Conservation (phyloP, 2,329 filamentous ascomycete species). For the Talaromyces albobiverticillius region DNA sequence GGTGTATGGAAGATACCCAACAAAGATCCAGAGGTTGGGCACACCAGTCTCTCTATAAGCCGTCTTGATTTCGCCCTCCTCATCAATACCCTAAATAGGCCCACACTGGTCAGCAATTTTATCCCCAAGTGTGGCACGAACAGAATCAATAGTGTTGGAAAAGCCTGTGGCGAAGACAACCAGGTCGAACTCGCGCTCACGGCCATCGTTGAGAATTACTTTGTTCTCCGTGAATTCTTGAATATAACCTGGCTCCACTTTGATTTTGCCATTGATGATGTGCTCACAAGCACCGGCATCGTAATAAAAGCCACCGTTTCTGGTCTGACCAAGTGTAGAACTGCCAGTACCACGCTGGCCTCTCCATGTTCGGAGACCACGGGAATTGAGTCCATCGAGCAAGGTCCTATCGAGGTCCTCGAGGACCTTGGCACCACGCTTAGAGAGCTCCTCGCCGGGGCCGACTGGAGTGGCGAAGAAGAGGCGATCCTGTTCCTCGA, state of each 20-base stretch:
- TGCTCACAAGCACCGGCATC: slow-evolving; percentile 63
- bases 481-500: not conserved
- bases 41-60: no score
- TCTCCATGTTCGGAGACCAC: not conserved
- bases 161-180: slow-evolving; percentile 29
- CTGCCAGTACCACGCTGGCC: not conserved
- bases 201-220: slow-evolving; percentile 30
- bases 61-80: slow-evolving; percentile 54
- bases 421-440: not conserved
- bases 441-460: not conserved
- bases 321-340: not conserved
- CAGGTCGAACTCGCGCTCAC: slow-evolving; percentile 32
- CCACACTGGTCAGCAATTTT: not conserved
- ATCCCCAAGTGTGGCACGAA: slow-evolving; percentile 22
- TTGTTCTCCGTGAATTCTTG: slow-evolving; percentile 29
- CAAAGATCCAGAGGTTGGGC: no score
- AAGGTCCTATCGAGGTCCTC: not conserved
- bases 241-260: slow-evolving; percentile 55
- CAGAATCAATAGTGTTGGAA: slow-evolving; percentile 24
- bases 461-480: not conserved
- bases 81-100: no score
- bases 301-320: slow-evolving; percentile 64
- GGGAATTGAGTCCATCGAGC: not conserved
- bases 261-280: slow-evolving; percentile 63
- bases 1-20: slow-evolving; percentile 61